Base-by-base conservation (phyloP, 768 basidiomycete species). In the Russula brevipes region DNA sequence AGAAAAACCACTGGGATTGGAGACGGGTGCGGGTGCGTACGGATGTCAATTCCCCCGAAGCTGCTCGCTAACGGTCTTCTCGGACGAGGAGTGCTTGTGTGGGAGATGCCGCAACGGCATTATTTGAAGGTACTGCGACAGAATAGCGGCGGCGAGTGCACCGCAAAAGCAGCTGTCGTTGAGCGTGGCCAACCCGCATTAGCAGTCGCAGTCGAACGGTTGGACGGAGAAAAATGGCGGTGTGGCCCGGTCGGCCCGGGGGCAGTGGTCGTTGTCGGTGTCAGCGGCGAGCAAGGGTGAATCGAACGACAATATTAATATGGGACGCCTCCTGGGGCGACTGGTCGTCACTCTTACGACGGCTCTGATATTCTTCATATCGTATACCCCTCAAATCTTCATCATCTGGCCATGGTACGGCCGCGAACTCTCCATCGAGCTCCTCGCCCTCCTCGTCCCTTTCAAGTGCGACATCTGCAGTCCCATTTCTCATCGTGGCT, bases 391-490 rank as follows among this genome's bases (percentile, higher is more conserved):
- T 2, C 96, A 98, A 73, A 81, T 93, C 69, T 94, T 90, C 75
- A 80, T 98, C 63, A 85, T 97, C 72, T 85, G 84, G 92, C 94
- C 93, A 24, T 97, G 92, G 92, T 96, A 95, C 70, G 91, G 93
- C 45, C 74, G 81, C 42, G 86, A 75, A 54, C 66, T 91, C 65
- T 86, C 91, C 14, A 75, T 90, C 46, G 85, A 94, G 70, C 83
- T 96, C 50, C 64, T 96, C 44, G 76, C 73, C 24, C 80, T 95
- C n/a, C 80, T 97, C 24, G 66, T 85, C 2, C 96, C 96, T 9
- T 96, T 96, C 88, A 95, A 96, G 94, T 94, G 72, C 72, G 88
- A 76, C 24, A 54, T 41, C 36, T 11, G 35, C 47, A 24, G 6
- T 12, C 33, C 33, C 12, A 44, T 9, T 12, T 24, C 24, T 54